Evolutionary conservation across 257 asterid species (phyloP).

Genomic region (Penstemon barbatus): DNA sequence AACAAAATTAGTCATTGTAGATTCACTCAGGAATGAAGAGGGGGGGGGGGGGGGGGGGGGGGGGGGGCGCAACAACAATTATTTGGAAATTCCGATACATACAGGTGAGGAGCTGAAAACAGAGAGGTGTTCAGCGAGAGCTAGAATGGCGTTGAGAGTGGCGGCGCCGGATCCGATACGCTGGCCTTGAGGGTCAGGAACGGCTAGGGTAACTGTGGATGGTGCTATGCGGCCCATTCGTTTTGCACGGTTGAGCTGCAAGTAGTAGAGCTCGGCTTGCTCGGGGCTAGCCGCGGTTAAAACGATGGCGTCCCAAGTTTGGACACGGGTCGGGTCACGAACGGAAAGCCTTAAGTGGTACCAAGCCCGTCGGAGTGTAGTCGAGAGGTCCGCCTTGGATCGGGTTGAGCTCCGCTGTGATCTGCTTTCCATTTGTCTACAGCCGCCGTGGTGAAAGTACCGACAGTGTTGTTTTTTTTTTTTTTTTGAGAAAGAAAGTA

Average conservation of each 20-base stretch:
- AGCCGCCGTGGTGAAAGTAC: background rate
- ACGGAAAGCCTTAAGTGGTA: constrained; percentile 80
- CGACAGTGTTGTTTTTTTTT: constrained; percentile 1
- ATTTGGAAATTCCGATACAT: constrained; percentile 25
- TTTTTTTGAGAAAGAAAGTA: background rate
- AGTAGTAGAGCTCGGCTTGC: constrained; percentile 81
- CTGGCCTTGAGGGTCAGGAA: constrained; percentile 84
- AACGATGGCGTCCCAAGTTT: constrained; percentile 89
- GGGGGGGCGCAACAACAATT: background rate
- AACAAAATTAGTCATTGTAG: too few relatives aligned
- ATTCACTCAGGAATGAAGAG: too few relatives aligned
- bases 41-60: too few relatives aligned
- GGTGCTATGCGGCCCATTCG: constrained; percentile 81
- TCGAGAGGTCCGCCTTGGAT: constrained; percentile 54
- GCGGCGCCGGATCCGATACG: constrained; percentile 98
- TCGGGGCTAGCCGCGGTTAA: constrained; percentile 98
- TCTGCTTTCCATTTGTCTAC: constrained; percentile 30
- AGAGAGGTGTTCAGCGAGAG: constrained; percentile 58
- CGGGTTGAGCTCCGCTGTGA: constrained; percentile 34
- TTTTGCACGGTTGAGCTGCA: constrained; percentile 90
- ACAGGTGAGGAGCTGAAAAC: constrained; percentile 13
- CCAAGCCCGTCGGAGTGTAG: constrained; percentile 75
- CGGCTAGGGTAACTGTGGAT: constrained; percentile 76
- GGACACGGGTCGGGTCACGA: constrained; percentile 74
- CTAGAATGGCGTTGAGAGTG: constrained; percentile 73